Evolutionary conservation across 345 rosid species (phyloP).

Genomic region (Murraya paniculata): DNA sequence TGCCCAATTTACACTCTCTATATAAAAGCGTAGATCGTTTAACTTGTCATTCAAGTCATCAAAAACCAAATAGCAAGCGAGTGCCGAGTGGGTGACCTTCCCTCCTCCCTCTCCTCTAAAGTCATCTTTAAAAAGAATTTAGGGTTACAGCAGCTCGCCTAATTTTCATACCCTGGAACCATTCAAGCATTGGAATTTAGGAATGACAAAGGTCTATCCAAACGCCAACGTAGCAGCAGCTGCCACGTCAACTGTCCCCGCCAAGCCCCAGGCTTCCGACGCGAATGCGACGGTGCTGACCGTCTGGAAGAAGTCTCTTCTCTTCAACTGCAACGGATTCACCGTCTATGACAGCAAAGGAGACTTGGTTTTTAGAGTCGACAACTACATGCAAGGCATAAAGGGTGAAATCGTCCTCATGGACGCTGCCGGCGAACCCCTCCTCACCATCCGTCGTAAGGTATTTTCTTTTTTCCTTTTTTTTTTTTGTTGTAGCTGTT

Average conservation of each 20-base stretch:
- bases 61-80: not conserved
- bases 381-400: slow-evolving; percentile 61
- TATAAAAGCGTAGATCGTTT: not conserved
- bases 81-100: not conserved
- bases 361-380: slow-evolving; percentile 76
- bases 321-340: slow-evolving; percentile 93
- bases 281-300: slow-evolving; percentile 42
- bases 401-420: slow-evolving; percentile 76
- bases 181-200: not conserved
- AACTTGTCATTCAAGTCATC: not conserved
- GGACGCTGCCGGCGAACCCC: slow-evolving; percentile 85
- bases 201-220: slow-evolving; percentile 82
- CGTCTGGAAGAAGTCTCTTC: slow-evolving; percentile 95
- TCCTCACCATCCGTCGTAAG: slow-evolving; percentile 95
- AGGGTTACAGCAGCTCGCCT: not conserved
- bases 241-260: not conserved
- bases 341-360: slow-evolving; percentile 79
- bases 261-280: slow-evolving; percentile 10
- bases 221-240: slow-evolving; percentile 27
- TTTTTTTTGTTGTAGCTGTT: not conserved
- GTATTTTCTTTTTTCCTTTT: too few relatives aligned
- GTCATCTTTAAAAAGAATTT: not conserved
- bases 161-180: slow-evolving; percentile 14
- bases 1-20: not conserved
- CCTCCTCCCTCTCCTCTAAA: not conserved